Base-by-base conservation (phyloP, 176 grass and related monocot genomes). In the Phoenix dactylifera region DNA sequence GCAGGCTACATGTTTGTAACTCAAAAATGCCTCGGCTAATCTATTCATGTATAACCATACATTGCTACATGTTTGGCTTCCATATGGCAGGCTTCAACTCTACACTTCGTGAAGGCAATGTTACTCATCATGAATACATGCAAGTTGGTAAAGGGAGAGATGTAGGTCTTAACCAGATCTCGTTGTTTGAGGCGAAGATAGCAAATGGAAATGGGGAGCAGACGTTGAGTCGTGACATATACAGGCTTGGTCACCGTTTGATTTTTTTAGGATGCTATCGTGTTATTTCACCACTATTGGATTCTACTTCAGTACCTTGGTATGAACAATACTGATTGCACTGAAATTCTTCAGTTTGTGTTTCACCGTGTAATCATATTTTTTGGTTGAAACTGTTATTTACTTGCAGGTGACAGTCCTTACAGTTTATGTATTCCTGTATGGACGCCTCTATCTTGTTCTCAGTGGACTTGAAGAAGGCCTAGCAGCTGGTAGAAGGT, bases 141-240 rank as follows among this genome's bases (percentile, higher is more conserved):
- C 90, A 95, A 81, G 90, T 95, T 81, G 90, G 90, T 51, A 95
- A 95, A 68, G 90, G 90, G 32, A 82, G 86, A 84, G 90, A 95
- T 68, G 90, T 95, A 1, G 86, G 90, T 54, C 72, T 95, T 65
- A 95, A 95, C 56, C 86, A 95, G 73, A 95, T 95, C 53, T 95
- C 90, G 6, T 76, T 77, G 54, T 95, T 95, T 71, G 90, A 95
- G 52, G 83, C 90, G 69, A 95, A 95, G 76, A 76, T 95, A 57
- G 86, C 90, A 84, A 86, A 82, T 84, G 90, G 90, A 74, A 95
- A 89, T 82, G 83, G 82, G 29, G 90, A 95, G 58, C 90, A 95
- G 63, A 86, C 90, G 16, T 74, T 95, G 67, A 89, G 90, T 60
- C 90, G 83, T 57, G 90, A 95, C 66, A 86, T 95, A 70, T 95